Conservation (phyloP, 495 filamentous ascomycete species). For the Talaromyces nanjingensis region DNA sequence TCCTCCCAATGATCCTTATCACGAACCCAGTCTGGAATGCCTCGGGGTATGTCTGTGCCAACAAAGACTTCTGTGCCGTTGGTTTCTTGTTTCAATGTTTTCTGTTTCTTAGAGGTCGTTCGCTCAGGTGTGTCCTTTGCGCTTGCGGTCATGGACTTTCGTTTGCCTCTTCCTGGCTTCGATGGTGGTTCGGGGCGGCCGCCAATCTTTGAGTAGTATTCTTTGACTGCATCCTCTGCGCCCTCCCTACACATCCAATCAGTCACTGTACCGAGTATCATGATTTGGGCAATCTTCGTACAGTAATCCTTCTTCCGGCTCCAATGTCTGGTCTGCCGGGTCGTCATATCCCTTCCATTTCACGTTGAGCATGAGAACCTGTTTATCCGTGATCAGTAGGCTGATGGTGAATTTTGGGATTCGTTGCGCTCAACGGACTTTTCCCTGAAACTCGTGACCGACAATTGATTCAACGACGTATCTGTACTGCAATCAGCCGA, state of each 20-base stretch:
- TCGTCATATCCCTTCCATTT: slow-evolving; percentile 61
- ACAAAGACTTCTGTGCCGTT: slow-evolving; percentile 18
- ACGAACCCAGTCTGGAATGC: slow-evolving; percentile 34
- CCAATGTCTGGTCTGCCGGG: slow-evolving; percentile 49
- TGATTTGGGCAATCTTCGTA: slow-evolving; percentile 15
- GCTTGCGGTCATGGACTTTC: slow-evolving; percentile 13
- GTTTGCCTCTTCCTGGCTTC: slow-evolving; percentile 13
- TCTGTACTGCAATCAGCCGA: slow-evolving; percentile 34
- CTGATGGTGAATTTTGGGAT: background rate
- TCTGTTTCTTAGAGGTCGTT: slow-evolving; percentile 22
- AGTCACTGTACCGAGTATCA: slow-evolving; percentile 8
- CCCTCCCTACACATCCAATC: slow-evolving; percentile 29
- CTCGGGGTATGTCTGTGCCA: slow-evolving; percentile 7
- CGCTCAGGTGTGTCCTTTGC: slow-evolving; percentile 15
- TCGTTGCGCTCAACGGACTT: slow-evolving; percentile 20
- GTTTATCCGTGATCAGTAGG: background rate
- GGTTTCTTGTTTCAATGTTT: slow-evolving; percentile 24
- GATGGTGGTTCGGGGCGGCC: slow-evolving; percentile 40
- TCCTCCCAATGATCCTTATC: slow-evolving; percentile 52
- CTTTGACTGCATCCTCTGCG: slow-evolving; percentile 45
- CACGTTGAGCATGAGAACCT: slow-evolving; percentile 44
- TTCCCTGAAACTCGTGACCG: slow-evolving; percentile 35
- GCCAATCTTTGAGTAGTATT: slow-evolving; percentile 51
- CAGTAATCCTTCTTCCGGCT: slow-evolving; percentile 52
- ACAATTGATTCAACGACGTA: slow-evolving; percentile 56